Conservation (phyloP, 2,329 filamentous ascomycete genomes). For the Ascochyta clinopodiicola region DNA sequence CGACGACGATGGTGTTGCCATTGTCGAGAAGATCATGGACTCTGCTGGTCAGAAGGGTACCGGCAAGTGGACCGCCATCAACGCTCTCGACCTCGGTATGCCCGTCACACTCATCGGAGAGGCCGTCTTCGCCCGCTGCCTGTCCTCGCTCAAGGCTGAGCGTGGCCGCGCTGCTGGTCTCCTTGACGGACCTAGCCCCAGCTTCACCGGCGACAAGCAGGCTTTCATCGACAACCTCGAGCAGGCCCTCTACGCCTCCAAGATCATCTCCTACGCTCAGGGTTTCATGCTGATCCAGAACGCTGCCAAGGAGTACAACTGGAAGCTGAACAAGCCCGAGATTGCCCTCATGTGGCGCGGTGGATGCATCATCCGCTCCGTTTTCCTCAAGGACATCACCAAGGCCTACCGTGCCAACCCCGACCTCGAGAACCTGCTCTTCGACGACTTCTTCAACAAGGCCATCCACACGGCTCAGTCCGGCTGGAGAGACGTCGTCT, state of each 20-base stretch:
- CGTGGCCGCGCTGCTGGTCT: conserved; percentile 80
- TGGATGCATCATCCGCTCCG: conserved; percentile 99
- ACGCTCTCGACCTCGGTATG: conserved; percentile 97
- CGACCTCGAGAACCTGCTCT: conserved; percentile 96
- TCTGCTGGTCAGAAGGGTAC: conserved; percentile 98
- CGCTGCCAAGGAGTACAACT: conserved; percentile 92
- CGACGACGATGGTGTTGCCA: conserved; percentile 86
- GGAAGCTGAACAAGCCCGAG: conserved; percentile 99
- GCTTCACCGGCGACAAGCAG: conserved; percentile 88
- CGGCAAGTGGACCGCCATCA: conserved; percentile 99
- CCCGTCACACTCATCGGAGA: conserved; percentile 98
- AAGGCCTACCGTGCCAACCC: conserved; percentile 93
- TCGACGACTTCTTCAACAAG: conserved; percentile 99
- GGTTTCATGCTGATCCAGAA: conserved; percentile 99
- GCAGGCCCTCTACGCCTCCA: conserved; percentile 98
- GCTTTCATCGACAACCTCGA: conserved; percentile 96
- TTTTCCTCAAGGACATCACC: conserved; percentile 99
- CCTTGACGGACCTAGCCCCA: conserved; percentile 77
- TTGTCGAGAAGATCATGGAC: conserved; percentile 99
- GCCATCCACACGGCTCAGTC: conserved; percentile 94
- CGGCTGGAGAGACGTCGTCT: conserved; percentile 68
- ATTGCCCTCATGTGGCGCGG: conserved; percentile 99
- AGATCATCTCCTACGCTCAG: conserved; percentile 99
- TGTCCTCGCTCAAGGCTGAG: conserved; percentile 94
- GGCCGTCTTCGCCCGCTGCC: conserved; percentile 92